Evolutionary conservation across 805 yeast species (phyloP), one percentile per base, ranked within the genome.

Genomic region (Ogataea thermomethanolica): DNA sequence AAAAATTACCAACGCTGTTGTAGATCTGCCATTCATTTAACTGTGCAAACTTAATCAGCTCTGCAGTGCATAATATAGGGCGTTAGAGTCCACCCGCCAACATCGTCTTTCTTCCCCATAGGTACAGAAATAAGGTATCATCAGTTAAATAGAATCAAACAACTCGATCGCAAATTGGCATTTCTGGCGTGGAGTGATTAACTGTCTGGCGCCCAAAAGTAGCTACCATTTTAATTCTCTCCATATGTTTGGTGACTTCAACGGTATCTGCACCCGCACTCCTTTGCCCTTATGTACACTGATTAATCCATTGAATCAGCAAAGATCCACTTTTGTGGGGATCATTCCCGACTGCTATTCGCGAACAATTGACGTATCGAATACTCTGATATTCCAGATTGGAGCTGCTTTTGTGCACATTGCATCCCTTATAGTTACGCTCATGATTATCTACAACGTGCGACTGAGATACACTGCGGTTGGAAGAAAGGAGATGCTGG

Each of bases 401-500:
- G 97, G 96, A 22, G 84, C 82, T 47, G 88, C 95, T 6, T 84
- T 91, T 58, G 76, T 89, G 14, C 87, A 90, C 56, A 79, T 91
- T 37, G 88, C 84, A 1, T 78, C 87, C 0, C 64, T 93, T 25
- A 64, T 74, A 6, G 73, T 87, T 29, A 48, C 84, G 26, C 67
- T 81, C 35, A 73, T 88, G 51, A 84, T 90, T 40, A 69, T 89
- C 9, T 85, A 81, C 67, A 81, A 84, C 51, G 79, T 90, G 31
- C 72, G 90, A 58, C 70, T 81, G 44, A 88, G 91, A 67, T 90
- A 86, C 59, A 93, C 99, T 0, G 97, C 98, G 9, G 90, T 93
- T 43, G 98, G 97, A 4, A 73, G 98, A 45, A 71, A 79, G 9
- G 99, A 93, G 58, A 84, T 89, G 80, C 63, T 87, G 39, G 77